Evolutionary conservation across 768 basidiomycete species (phyloP).

Genomic region (Kwoniella sp.): DNA sequence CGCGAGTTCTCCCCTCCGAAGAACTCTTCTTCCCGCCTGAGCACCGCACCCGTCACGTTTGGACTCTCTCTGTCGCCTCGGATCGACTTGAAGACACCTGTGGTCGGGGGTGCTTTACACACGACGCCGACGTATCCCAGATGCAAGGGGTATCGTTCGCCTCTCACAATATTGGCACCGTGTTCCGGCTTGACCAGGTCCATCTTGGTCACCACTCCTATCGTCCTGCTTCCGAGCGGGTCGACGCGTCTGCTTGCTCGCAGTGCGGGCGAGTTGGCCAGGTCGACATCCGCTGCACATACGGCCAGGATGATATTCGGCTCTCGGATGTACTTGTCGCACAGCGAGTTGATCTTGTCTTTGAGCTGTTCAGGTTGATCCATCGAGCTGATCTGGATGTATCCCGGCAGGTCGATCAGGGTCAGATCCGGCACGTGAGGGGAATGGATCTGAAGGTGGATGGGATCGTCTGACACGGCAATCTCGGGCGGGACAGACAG

Average conservation of each 20-base stretch:
- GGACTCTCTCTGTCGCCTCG: conserved; percentile 32
- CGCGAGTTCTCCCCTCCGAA: conserved; percentile 46
- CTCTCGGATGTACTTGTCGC: conserved; percentile 96
- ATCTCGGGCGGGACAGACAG: conserved; percentile 83
- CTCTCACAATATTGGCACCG: conserved; percentile 73
- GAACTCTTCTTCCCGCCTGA: conserved; percentile 54
- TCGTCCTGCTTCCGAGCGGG: conserved; percentile 87
- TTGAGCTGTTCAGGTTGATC: conserved; percentile 94
- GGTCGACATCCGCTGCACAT: conserved; percentile 95
- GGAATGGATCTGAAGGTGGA: conserved; percentile 94
- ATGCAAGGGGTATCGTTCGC: conserved; percentile 93
- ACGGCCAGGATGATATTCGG: conserved; percentile 99
- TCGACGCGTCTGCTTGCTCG: conserved; percentile 90
- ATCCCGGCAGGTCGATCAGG: conserved; percentile 94
- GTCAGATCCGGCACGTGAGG: conserved; percentile 95
- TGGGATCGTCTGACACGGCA: conserved; percentile 89
- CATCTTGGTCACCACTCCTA: conserved; percentile 99
- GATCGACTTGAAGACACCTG: conserved; percentile 29
- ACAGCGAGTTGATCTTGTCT: conserved; percentile 81
- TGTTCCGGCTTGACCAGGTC: conserved; percentile 83
- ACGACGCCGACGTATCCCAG: conserved; percentile 97
- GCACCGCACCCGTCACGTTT: conserved; percentile 54
- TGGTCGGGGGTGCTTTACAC: conserved; percentile 60
- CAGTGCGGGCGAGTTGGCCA: conserved; percentile 94
- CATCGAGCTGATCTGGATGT: conserved; percentile 87